Conservation (phyloP, 2,329 filamentous ascomycete genomes). For the Ophiosphaerella narmari region DNA sequence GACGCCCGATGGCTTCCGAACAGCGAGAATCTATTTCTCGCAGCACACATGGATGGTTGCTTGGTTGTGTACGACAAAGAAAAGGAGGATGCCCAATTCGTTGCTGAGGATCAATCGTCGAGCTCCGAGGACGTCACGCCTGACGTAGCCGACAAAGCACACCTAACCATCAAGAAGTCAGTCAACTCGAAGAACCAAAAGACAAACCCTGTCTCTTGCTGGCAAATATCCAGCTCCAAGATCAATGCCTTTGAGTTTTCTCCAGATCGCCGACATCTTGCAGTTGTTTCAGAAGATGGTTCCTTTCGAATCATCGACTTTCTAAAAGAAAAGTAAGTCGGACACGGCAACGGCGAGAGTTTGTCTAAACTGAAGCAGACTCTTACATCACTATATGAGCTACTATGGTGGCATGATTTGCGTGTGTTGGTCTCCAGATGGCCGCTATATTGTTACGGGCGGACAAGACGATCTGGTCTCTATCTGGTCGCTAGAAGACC, state of each 20-base stretch:
- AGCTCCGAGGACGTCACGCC: conserved; percentile 28
- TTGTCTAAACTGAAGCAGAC: conserved; percentile 53
- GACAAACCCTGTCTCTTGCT: conserved; percentile 86
- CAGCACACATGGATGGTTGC: conserved; percentile 88
- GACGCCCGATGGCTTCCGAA: conserved; percentile 93
- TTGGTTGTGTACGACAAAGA: conserved; percentile 97
- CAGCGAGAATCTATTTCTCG: conserved; percentile 90
- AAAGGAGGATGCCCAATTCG: conserved; percentile 83
- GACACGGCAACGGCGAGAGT: background rate
- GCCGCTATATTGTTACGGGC: conserved; percentile 92
- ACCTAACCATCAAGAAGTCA: conserved; percentile 80
- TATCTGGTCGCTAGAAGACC: conserved; percentile 90
- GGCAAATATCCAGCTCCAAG: conserved; percentile 89
- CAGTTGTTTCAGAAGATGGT: conserved; percentile 90
- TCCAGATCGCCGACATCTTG: conserved; percentile 83
- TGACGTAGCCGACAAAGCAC: conserved; percentile 44
- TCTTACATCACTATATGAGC: conserved; percentile 84
- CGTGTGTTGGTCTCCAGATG: conserved; percentile 97
- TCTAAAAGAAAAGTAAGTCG: conserved; percentile 78
- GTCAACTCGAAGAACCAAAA: conserved; percentile 94
- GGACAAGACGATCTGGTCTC: conserved; percentile 95
- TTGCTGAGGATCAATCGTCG: conserved; percentile 63
- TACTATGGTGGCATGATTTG: conserved; percentile 94
- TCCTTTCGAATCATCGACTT: conserved; percentile 90
- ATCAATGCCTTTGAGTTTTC: conserved; percentile 94